phyloP scores from a whole-genome alignment of 2,329 filamentous ascomycete species.

The Chrysoporthe deuterocubensis region DNA sequence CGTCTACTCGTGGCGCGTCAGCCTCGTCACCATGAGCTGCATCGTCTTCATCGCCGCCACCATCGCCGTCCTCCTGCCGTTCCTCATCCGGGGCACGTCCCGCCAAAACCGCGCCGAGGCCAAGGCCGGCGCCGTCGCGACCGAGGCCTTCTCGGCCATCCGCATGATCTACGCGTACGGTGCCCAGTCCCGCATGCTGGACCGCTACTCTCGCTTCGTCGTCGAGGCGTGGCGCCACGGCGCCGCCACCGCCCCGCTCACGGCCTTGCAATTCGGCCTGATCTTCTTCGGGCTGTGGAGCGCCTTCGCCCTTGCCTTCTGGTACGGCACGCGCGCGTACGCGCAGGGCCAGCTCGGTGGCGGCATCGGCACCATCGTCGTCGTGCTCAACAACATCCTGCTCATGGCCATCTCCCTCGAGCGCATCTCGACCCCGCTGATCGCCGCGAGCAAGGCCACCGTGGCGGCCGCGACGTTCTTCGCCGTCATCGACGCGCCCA shows the following conservation, averaged over 20 bases:
- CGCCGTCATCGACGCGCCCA: slow-evolving; percentile 54
- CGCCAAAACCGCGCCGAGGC: slow-evolving; percentile 55
- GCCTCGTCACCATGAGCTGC: slow-evolving; percentile 61
- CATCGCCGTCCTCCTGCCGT: slow-evolving; percentile 54
- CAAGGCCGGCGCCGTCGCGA: slow-evolving; percentile 62
- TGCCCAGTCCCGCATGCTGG: slow-evolving; percentile 58
- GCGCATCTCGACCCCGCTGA: slow-evolving; percentile 59
- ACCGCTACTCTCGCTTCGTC: slow-evolving; percentile 59
- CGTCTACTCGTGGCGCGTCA: slow-evolving; percentile 60
- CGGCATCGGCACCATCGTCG: slow-evolving; percentile 57
- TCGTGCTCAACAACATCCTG: slow-evolving; percentile 64
- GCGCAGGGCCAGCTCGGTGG: slow-evolving; percentile 50
- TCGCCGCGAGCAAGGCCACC: slow-evolving; percentile 61
- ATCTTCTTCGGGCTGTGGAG: slow-evolving; percentile 58
- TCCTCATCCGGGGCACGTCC: slow-evolving; percentile 57
- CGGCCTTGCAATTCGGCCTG: slow-evolving; percentile 57
- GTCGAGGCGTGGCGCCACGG: slow-evolving; percentile 57
- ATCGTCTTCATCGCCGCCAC: slow-evolving; percentile 59
- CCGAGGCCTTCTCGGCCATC: slow-evolving; percentile 63
- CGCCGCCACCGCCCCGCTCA: slow-evolving; percentile 52
- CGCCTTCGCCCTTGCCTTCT: slow-evolving; percentile 61
- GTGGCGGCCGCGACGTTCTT: slow-evolving; percentile 64
- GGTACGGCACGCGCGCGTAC: slow-evolving; percentile 62
- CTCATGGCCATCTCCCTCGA: slow-evolving; percentile 61
- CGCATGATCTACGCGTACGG: slow-evolving; percentile 67